Base-by-base conservation (phyloP, 768 basidiomycete genomes). In the Tephrocybe sp. region DNA sequence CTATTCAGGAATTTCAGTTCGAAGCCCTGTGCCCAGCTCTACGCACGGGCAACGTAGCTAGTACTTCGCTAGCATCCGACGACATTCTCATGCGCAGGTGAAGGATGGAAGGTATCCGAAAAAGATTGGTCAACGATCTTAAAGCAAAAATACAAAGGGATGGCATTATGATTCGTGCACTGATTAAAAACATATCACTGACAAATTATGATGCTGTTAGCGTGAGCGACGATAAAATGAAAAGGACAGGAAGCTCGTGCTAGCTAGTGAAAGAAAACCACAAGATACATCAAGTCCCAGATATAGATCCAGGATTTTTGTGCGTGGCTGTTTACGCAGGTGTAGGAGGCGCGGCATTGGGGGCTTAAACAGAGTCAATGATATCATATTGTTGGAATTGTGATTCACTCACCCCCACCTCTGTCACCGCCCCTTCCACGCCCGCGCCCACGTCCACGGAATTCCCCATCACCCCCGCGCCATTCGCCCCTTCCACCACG, bases 401-500 rank as follows among this genome's bases (percentile, higher is more conserved):
- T 11, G 15, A 33, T 38, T 21, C 30, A 54, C 53, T 57, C 42
- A 67, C 69, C 74, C 60, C 67, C 74, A 61, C 67, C 66, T 19
- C 72, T 64, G 19, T 75, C 72, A 42, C 61, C 59, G 29, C 73
- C 66, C 33, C 72, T 59, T 22, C 71, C 68, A 45, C 66, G 64
- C 27, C 65, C 58, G 19, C 68, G 64, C 15, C 74, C 74, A 24
- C 78, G 72, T 11, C 77, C 75, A 38, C 78, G 74, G 53, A 63
- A 66, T 52, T 72, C 68, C 22, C 62, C 63, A 18, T 75, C 75
- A 9, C 69, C 71, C 36, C 73, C 74, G 47, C 79, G 72, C 71
- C 75, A 78, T 40, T 78, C 80, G 23, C 77, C 74, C 47, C 73
- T 60, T 18, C 70, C 62, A 38, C 69, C 67, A 56, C 69, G 61